Conservation (phyloP, 257 asterid genomes). For the Solanum piurae region DNA sequence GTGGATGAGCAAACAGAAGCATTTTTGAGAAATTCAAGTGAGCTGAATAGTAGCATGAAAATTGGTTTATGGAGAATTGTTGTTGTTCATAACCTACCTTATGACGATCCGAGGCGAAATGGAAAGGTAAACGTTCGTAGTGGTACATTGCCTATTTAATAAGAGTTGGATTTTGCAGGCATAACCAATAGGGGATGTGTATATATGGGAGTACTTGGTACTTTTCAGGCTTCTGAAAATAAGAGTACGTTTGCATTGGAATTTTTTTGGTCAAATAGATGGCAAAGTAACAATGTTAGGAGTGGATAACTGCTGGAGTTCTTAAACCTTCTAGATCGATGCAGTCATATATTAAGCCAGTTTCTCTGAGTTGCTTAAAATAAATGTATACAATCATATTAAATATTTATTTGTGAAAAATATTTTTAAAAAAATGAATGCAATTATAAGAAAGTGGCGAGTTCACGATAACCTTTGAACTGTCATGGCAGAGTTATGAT, state of each 20-base stretch:
- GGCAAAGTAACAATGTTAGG: neutral
- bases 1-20: slow-evolving; percentile 71
- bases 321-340: neutral
- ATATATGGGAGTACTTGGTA: neutral
- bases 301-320: neutral
- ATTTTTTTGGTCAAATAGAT: neutral
- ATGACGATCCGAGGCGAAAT: slow-evolving; percentile 79
- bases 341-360: neutral
- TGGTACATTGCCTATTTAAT: neutral
- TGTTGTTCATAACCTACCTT: slow-evolving; percentile 75
- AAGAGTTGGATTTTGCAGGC: neutral
- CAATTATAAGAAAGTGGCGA: neutral
- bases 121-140: slow-evolving; percentile 57
- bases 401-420: neutral
- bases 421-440: neutral
- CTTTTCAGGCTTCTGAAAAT: neutral
- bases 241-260: neutral
- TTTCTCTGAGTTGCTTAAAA: neutral
- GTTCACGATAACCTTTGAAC: neutral
- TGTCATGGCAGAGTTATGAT: neutral
- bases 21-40: slow-evolving; percentile 47
- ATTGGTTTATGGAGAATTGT: slow-evolving; percentile 83
- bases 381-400: neutral
- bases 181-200: neutral
- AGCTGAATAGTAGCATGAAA: slow-evolving; percentile 50